A percentile compares a stretch with the other conserved stretches of the same genome.
Evolutionary conservation across 139 green algal species (phyloP).

Genomic region (Limnomonas spitsbergensis): DNA sequence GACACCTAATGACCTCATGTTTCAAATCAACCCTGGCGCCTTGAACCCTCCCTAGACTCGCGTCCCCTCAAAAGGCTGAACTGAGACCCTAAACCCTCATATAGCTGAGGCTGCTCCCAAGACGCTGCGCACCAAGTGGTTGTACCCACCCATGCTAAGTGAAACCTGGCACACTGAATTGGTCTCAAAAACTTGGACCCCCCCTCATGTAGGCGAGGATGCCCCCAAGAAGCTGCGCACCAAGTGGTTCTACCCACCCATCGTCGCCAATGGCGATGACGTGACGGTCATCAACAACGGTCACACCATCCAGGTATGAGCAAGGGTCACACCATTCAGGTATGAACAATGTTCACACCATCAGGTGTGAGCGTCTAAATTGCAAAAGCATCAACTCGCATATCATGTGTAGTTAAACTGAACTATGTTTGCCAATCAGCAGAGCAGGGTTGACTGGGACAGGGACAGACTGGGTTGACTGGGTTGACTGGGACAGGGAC

Average conservation of each 20-base stretch:
- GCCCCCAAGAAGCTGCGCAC: background rate
- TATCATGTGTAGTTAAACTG: no score
- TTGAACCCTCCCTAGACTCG: no score
- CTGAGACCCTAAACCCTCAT: no score
- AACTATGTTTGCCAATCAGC: no score
- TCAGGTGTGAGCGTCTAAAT: background rate
- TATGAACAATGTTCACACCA: background rate
- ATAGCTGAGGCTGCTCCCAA: no score
- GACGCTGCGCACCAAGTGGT: background rate
- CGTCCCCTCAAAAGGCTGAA: no score
- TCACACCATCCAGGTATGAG: constrained; percentile 2
- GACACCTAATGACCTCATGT: no score
- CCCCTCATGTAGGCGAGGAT: background rate
- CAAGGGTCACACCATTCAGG: background rate
- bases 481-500: no score
- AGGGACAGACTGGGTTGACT: no score
- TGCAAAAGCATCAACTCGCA: no score
- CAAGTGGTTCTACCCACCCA: background rate
- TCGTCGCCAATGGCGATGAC: background rate
- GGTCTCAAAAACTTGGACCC: background rate
- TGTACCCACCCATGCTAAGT: background rate
- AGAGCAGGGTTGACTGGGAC: no score
- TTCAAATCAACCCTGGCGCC: no score
- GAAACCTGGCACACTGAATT: background rate
- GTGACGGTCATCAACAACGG: constrained; percentile 10